Evolutionary conservation across 192 early-diverging fungal genomes (phyloP).

Genomic region (Backusella liffmaniae): DNA sequence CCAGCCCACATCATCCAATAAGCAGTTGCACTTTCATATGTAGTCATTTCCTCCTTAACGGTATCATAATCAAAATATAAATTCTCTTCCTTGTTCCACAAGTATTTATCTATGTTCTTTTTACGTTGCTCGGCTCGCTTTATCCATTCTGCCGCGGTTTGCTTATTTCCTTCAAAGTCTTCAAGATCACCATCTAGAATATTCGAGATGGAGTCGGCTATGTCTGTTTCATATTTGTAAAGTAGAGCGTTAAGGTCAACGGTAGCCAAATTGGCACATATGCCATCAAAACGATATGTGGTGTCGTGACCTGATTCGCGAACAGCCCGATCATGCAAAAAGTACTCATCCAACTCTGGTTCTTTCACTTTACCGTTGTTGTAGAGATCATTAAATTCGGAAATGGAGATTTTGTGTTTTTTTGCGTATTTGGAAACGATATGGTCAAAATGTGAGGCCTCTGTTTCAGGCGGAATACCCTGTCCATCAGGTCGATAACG

Average conservation of each 20-base stretch:
- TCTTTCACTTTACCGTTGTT: conserved; percentile 63
- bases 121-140: conserved; percentile 60
- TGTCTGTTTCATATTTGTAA: conserved; percentile 96
- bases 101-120: conserved; percentile 70
- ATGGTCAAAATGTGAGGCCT: conserved; percentile 88
- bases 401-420: conserved; percentile 59
- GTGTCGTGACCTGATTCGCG: conserved; percentile 98
- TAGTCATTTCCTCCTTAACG: conserved; percentile 53
- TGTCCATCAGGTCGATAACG: conserved; percentile 87
- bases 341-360: conserved; percentile 90
- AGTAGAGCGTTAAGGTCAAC: conserved; percentile 91
- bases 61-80: conserved; percentile 95
- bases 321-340: conserved; percentile 96
- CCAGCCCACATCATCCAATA: conserved; percentile 94
- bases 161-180: conserved; percentile 35
- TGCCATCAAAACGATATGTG: conserved; percentile 88
- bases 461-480: conserved; percentile 98
- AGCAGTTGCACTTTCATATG: conserved; percentile 88
- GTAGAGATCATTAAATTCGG: conserved; percentile 77
- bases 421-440: conserved; percentile 80
- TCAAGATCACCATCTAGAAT: conserved; percentile 53
- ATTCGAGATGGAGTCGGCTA: conserved; percentile 68
- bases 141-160: conserved; percentile 59
- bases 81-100: conserved; percentile 79
- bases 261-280: conserved; percentile 89